phyloP scores from a whole-genome alignment of 2,329 filamentous ascomycete genomes.

The Xylariaceae sp. region DNA sequence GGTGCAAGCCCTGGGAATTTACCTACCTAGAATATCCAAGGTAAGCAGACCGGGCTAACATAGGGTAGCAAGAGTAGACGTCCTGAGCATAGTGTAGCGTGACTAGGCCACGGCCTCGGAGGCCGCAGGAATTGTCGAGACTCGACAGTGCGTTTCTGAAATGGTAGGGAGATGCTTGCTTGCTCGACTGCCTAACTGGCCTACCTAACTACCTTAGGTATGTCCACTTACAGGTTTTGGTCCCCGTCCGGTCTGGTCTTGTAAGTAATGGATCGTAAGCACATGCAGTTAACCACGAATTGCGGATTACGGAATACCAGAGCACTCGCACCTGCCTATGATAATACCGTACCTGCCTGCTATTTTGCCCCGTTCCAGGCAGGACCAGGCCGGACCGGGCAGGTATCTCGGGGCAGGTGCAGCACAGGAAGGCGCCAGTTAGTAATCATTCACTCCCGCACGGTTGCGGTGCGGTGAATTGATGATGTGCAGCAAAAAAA shows the following conservation, averaged over 20 bases:
- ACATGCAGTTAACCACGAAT: too few relatives aligned
- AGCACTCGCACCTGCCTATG: too few relatives aligned
- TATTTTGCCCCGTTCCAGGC: too few relatives aligned
- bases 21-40: not conserved
- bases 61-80: not conserved
- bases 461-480: constrained; percentile 13
- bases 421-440: too few relatives aligned
- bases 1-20: not conserved
- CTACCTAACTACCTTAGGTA: not conserved
- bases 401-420: too few relatives aligned
- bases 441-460: not conserved
- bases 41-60: not conserved
- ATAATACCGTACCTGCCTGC: too few relatives aligned
- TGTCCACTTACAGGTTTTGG: not conserved
- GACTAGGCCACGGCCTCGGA: not conserved
- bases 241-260: too few relatives aligned
- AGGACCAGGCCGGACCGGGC: too few relatives aligned
- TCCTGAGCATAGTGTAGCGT: too few relatives aligned
- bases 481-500: constrained; percentile 18
- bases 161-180: not conserved
- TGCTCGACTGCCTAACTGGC: too few relatives aligned
- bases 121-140: not conserved
- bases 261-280: too few relatives aligned
- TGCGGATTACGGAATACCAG: too few relatives aligned
- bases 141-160: not conserved